A percentile compares a stretch with the other conserved stretches of the same genome.
phyloP scores from a whole-genome alignment of 176 grass and related monocot genomes.

The Oryza meridionalis region DNA sequence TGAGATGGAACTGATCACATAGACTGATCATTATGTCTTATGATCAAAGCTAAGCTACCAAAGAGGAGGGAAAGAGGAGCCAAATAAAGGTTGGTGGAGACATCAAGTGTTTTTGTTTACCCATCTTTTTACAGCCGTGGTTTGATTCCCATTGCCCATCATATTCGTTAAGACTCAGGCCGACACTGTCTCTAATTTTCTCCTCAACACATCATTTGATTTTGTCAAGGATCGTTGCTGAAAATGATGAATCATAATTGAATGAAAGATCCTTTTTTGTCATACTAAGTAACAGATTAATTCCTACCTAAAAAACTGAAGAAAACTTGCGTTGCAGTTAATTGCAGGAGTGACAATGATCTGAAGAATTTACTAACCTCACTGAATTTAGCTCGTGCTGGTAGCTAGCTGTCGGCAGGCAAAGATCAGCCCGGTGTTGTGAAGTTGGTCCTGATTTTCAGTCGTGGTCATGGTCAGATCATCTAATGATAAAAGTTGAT shows the following conservation, averaged over 20 bases:
- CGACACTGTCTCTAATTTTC: neutral
- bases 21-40: constrained; percentile 7
- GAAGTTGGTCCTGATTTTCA: too few relatives aligned
- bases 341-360: neutral
- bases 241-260: neutral
- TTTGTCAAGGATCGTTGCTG: constrained; percentile 1
- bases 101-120: constrained; percentile 32
- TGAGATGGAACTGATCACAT: constrained; percentile 10
- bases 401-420: neutral
- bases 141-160: constrained; percentile 32
- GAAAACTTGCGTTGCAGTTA: neutral
- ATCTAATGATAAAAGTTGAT: constrained; percentile 26
- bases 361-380: neutral
- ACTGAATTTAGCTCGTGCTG: neutral
- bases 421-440: too few relatives aligned
- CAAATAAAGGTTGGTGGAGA: constrained; percentile 13
- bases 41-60: constrained; percentile 2
- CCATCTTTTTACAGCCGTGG: constrained; percentile 22
- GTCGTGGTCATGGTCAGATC: neutral
- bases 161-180: constrained; percentile 9
- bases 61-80: neutral
- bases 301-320: neutral
- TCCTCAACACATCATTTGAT: neutral
- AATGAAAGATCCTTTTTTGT: neutral
- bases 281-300: neutral